phyloP scores from a whole-genome alignment of 2,329 filamentous ascomycete genomes.

The Botryotinia calthae region DNA sequence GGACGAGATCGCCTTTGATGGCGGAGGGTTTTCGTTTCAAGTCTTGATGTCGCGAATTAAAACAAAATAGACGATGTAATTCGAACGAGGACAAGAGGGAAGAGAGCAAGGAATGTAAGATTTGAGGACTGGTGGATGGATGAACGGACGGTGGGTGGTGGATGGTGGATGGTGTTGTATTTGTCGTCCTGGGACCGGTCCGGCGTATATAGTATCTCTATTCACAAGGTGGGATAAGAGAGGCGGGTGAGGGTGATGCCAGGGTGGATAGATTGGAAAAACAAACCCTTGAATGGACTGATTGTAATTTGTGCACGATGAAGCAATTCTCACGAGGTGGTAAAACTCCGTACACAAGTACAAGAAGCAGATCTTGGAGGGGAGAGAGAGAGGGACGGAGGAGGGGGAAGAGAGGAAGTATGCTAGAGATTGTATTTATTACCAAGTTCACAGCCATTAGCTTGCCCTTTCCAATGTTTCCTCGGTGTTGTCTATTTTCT shows the following conservation, averaged over 20 bases:
- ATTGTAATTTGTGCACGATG: background rate
- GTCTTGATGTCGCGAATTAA: background rate
- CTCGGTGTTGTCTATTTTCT: background rate
- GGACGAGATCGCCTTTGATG: slow-evolving; percentile 7
- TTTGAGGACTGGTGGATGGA: slow-evolving; percentile 4
- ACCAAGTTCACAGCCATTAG: background rate
- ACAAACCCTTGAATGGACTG: background rate
- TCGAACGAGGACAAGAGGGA: background rate
- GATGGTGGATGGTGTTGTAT: background rate
- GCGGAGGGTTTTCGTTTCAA: slow-evolving; percentile 15
- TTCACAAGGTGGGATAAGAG: background rate
- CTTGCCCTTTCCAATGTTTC: background rate
- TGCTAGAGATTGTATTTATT: background rate
- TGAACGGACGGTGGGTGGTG: too few species aligned
- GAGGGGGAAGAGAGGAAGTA: background rate
- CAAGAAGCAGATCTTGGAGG: background rate
- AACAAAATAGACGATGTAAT: background rate
- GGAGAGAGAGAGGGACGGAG: background rate
- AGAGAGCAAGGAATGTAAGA: slow-evolving; percentile 14
- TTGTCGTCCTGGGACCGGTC: background rate
- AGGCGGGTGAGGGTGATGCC: background rate
- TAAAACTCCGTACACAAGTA: background rate
- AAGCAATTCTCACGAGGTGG: background rate
- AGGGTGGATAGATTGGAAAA: background rate
- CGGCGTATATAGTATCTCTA: background rate